Evolutionary conservation across 1,284 basidiomycete species (phyloP), one percentile per base, ranked within the genome.

Genomic region (Anthracocystis setariae): DNA sequence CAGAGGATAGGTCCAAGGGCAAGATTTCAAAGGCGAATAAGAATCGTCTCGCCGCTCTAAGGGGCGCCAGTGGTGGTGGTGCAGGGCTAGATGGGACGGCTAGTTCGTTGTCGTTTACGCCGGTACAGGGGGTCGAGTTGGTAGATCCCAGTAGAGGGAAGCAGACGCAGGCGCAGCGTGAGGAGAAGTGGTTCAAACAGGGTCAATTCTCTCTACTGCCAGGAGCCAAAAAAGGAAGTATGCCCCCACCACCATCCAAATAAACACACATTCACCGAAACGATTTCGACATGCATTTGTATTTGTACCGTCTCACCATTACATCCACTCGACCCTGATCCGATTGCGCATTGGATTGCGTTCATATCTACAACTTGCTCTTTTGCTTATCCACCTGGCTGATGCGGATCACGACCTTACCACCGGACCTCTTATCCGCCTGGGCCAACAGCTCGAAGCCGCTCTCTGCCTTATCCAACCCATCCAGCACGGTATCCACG

Each of bases 21-120:
- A 97, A 97, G 86, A 86, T 99, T 84, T 95, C 93, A n/a, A 94
- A 97, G 85, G 89, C 90, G 43, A 97, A 97, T 85, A 94, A 93
- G 83, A 86, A 94, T 53, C 89, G 95, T 24, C 59, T 85, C n/a
- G 78, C 82, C 4, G 73, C 75, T 24, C 68, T 85, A 48, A 78
- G 77, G 33, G 57, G 61, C 0, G 57, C 54, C 5, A 47, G 48
- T 44, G 54, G 38, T 7, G 45, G 56, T 1, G 47, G 47, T 37
- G 35, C 35, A 18, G 35, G 37, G 32, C 25, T 46, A 38, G 62
- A 71, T 55, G 95, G 95, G 43, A 94, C 91, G 3, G 90, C 92
- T 2, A 96, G 94, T 0, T 94, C 92, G 23, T 85, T 98, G 60
- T 91, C 91, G 9, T 95, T 98, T 63, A 98, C 95, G 5, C 95